Evolutionary conservation across 495 filamentous ascomycete species (phyloP).

Genomic region (Endocarpon pusillum): DNA sequence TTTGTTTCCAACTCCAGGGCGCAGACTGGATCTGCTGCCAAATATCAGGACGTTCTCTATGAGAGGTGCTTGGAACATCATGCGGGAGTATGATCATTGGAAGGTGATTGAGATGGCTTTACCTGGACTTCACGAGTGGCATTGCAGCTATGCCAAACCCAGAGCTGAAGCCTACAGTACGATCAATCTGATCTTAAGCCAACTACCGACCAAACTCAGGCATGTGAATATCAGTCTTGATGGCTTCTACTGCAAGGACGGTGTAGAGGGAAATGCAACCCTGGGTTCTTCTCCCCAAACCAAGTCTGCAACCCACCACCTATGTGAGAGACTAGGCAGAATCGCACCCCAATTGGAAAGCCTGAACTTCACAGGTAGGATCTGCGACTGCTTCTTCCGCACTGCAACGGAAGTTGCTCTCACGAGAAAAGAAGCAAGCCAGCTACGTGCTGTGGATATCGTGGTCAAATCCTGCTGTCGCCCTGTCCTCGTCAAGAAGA

Average conservation of each 20-base stretch:
- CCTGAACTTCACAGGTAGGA: slow-evolving; percentile 46
- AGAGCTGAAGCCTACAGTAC: slow-evolving; percentile 51
- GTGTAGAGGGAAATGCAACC: slow-evolving; percentile 7
- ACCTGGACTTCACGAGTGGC: slow-evolving; percentile 50
- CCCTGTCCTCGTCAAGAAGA: slow-evolving; percentile 32
- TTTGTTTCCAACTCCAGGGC: no score
- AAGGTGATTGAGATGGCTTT: slow-evolving; percentile 37
- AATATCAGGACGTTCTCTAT: slow-evolving; percentile 44
- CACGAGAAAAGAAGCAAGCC: slow-evolving; percentile 21
- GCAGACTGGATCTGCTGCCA: slow-evolving; percentile 24
- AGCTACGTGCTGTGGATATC: slow-evolving; percentile 47
- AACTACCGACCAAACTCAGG: slow-evolving; percentile 32
- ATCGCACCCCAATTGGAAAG: slow-evolving; percentile 40
- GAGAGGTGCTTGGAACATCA: slow-evolving; percentile 62
- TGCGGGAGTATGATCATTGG: slow-evolving; percentile 48
- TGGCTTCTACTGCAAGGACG: slow-evolving; percentile 43
- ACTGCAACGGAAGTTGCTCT: slow-evolving; percentile 18
- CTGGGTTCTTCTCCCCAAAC: no score
- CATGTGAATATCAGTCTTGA: slow-evolving; percentile 51
- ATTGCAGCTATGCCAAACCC: slow-evolving; percentile 50
- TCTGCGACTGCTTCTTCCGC: slow-evolving; percentile 44
- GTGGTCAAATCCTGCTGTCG: slow-evolving; percentile 55
- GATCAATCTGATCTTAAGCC: slow-evolving; percentile 38
- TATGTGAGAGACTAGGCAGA: slow-evolving; percentile 41
- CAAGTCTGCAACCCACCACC: slow-evolving; percentile 17